phyloP scores from a whole-genome alignment of 2,329 filamentous ascomycete species.

The Diaporthe velutina region DNA sequence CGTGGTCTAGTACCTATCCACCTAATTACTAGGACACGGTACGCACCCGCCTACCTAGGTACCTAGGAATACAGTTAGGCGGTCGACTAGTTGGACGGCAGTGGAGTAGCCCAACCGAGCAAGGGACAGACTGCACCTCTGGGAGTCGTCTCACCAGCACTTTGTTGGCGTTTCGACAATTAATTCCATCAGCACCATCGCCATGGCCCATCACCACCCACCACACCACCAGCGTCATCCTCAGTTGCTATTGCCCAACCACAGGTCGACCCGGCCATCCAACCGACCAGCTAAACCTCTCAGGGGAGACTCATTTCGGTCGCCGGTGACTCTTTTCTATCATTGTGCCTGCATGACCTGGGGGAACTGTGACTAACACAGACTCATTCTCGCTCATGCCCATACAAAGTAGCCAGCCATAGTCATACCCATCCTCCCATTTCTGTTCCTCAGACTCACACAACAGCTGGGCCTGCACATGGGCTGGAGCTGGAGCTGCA shows the following conservation, averaged over 20 bases:
- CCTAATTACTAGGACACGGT: neutral
- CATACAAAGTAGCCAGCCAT: neutral
- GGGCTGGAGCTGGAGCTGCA: neutral
- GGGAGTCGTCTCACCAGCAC: constrained; percentile 17
- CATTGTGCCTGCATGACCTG: neutral
- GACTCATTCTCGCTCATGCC: neutral
- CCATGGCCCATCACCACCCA: neutral
- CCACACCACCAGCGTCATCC: neutral
- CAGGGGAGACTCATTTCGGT: constrained; percentile 32
- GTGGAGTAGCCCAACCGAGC: neutral
- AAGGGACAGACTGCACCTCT: constrained; percentile 3
- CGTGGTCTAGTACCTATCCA: neutral
- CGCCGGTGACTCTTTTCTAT: constrained; percentile 30
- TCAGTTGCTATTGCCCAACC: constrained; percentile 7
- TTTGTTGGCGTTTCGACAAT: neutral
- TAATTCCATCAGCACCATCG: neutral
- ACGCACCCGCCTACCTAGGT: neutral
- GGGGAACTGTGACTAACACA: constrained; percentile 16
- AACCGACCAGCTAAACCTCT: constrained; percentile 19
- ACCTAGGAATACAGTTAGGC: neutral
- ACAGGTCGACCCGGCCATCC: constrained; percentile 24
- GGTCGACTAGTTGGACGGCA: neutral
- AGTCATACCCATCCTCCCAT: neutral
- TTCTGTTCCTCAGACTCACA: neutral
- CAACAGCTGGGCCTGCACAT: constrained; percentile 8